These are phyloP conservation scores for Parachaetomium inaequale DNA, from an alignment of 495 filamentous ascomycete species.

Conservation along the genomic window DNA sequence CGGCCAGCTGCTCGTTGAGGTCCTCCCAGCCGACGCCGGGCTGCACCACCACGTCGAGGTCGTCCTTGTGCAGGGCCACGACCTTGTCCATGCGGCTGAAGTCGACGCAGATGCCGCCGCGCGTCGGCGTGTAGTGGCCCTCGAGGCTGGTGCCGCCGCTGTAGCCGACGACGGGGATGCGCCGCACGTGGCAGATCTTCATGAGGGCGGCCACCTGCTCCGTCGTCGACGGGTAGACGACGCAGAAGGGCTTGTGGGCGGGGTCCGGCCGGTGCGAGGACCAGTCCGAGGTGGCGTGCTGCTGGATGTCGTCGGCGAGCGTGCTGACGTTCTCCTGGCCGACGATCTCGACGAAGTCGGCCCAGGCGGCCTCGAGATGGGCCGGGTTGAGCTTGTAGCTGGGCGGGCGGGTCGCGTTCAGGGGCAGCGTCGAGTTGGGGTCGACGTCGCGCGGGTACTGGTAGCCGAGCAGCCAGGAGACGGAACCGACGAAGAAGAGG, in stretches of 20 bases:
- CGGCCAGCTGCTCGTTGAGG: constrained; percentile 66
- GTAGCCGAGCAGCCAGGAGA: constrained; percentile 70
- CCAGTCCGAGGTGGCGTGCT: constrained; percentile 84
- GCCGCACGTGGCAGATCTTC: constrained; percentile 66
- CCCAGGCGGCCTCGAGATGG: constrained; percentile 90
- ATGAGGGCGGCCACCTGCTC: constrained; percentile 69
- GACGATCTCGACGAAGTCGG: constrained; percentile 80
- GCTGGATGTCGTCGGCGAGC: constrained; percentile 56
- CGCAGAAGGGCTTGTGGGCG: constrained; percentile 50
- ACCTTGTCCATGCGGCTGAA: constrained; percentile 75
- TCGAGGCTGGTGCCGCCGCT: constrained; percentile 77
- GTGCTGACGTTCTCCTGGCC: constrained; percentile 85
- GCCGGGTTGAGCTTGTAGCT: constrained; percentile 65
- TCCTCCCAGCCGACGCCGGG: constrained; percentile 76
- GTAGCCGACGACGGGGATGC: constrained; percentile 72
- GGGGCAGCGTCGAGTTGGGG: constrained; percentile 67
- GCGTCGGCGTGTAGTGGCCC: constrained; percentile 71
- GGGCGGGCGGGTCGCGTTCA: constrained; percentile 57
- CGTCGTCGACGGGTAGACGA: constrained; percentile 63
- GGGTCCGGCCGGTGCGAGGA: constrained; percentile 65
- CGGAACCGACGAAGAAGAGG: constrained; percentile 56
- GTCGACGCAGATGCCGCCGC: constrained; percentile 73
- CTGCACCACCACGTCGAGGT: constrained; percentile 78
- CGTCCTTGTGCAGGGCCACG: constrained; percentile 63
- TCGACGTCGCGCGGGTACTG: constrained; percentile 56